Evolutionary conservation across 2,329 filamentous ascomycete species (phyloP).

Genomic region (Zasmidium citrigriseum): DNA sequence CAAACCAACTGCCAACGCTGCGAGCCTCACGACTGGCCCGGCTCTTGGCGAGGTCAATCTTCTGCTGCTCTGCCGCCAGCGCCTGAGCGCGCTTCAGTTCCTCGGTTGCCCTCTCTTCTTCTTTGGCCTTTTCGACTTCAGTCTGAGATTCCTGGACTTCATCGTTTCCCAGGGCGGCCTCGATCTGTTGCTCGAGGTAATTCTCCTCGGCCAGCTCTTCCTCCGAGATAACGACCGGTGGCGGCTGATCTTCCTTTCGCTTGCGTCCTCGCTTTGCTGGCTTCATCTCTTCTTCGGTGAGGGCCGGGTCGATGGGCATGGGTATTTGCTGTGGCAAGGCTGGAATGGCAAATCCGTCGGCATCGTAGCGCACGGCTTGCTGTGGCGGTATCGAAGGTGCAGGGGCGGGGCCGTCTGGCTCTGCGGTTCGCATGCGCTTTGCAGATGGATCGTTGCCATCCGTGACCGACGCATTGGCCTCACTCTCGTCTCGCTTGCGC

Average conservation of each 20-base stretch:
- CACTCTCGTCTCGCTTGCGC: slow-evolving; percentile 18
- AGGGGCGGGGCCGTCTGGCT: slow-evolving; percentile 2
- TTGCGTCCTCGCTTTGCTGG: slow-evolving; percentile 39
- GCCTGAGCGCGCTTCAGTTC: slow-evolving; percentile 26
- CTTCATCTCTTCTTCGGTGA: slow-evolving; percentile 23
- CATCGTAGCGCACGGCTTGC: slow-evolving; percentile 34
- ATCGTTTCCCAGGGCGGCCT: slow-evolving; percentile 34
- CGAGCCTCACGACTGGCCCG: slow-evolving; percentile 51
- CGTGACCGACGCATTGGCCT: neutral
- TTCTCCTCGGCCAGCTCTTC: slow-evolving; percentile 51
- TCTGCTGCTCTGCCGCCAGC: slow-evolving; percentile 31
- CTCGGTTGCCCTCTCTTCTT: slow-evolving; percentile 19
- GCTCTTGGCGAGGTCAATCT: slow-evolving; percentile 47
- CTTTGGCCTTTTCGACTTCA: slow-evolving; percentile 32
- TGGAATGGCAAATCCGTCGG: slow-evolving; percentile 45
- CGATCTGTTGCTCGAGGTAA: slow-evolving; percentile 49
- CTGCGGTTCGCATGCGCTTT: slow-evolving; percentile 22
- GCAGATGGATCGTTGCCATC: slow-evolving; percentile 18
- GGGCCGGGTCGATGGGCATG: slow-evolving; percentile 26
- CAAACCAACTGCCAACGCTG: slow-evolving; percentile 61
- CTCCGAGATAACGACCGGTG: slow-evolving; percentile 37
- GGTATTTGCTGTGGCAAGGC: slow-evolving; percentile 22
- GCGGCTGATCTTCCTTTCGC: slow-evolving; percentile 31
- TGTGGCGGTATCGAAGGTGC: slow-evolving; percentile 2
- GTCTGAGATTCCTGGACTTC: slow-evolving; percentile 32